Evolutionary conservation across 2,329 filamentous ascomycete species (phyloP), one percentile per base, ranked within the genome.

Genomic region (Arthrobotrys sinensis): DNA sequence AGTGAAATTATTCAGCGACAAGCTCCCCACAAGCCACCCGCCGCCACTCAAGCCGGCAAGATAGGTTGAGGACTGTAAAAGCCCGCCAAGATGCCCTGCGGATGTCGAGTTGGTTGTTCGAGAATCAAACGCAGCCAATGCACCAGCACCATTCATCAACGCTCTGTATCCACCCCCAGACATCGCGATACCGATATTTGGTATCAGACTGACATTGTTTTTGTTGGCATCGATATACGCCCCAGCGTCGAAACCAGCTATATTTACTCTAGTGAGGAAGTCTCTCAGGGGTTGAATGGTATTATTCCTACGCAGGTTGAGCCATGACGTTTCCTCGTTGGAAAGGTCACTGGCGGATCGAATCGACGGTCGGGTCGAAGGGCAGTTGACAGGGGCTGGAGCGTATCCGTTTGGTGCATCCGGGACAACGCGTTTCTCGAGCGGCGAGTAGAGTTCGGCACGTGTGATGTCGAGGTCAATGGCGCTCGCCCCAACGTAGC

Each of bases 131-230:
- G 93, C 94, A 32, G 92, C 89, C n/a, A 97, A 81, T 50, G 91
- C 91, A 79, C 94, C 94, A 11, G 91, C 94, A 38, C 93, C 93
- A 82, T 92, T 95, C 86, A 94, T 86, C 85, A 96, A 87, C 14
- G 94, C 93, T 72, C 94, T 88, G 83, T 96, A 97, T 46, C 94
- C 94, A 83, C 94, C 94, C 10, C 93, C 93, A 0, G 93, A 96
- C 52, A 92, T 86, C 12, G 93, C 92, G 79, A 97, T 89, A 19
- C 87, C 93, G 78, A 97, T 90, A 81, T 91, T 92, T 0, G 91
- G 90, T 36, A 76, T 64, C 57, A 16, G 36, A 0, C 85, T 85
- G 83, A 91, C 90, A 2, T 85, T 85, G 70, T 90, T 87, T 0
- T 85, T 85, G 83, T 92, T 91, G 1, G 85, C 85, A 69, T 91